Conservation (phyloP, 805 yeast species). For the Kluyveromyces wickerhamii region DNA sequence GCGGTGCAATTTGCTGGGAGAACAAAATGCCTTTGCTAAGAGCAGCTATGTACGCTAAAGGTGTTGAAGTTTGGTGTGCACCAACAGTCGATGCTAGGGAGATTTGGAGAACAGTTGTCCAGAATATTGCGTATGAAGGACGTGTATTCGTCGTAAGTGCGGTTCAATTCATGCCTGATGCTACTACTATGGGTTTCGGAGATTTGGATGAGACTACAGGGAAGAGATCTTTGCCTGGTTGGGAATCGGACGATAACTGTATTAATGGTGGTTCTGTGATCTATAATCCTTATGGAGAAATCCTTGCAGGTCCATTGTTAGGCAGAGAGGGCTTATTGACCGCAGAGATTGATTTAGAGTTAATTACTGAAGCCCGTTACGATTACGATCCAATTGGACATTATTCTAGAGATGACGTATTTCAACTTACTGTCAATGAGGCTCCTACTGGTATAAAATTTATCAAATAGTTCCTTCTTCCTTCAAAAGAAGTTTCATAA, state of each 20-base stretch:
- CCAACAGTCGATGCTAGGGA: conserved; percentile 40
- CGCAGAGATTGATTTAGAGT: conserved; percentile 35
- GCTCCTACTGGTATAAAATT: conserved; percentile 18
- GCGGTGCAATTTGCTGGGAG: conserved; percentile 44
- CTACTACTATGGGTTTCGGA: conserved; percentile 18
- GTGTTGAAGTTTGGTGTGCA: conserved; percentile 36
- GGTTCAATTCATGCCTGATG: conserved; percentile 33
- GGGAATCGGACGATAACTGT: conserved; percentile 25
- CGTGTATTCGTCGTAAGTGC: conserved; percentile 35
- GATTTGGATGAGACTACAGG: conserved; percentile 19
- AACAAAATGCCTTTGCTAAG: conserved; percentile 37
- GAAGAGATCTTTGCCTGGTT: conserved; percentile 20
- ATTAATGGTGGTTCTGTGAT: conserved; percentile 37
- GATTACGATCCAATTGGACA: conserved; percentile 39
- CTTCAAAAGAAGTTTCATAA: too few species aligned
- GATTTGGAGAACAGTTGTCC: conserved; percentile 37
- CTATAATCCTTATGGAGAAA: conserved; percentile 36
- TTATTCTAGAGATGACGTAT: conserved; percentile 37
- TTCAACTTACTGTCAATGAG: conserved; percentile 36
- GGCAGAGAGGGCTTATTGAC: conserved; percentile 35
- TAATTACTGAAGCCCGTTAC: conserved; percentile 33
- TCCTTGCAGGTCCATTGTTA: conserved; percentile 36
- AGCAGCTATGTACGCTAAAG: conserved; percentile 36
- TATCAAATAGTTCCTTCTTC: too few species aligned
- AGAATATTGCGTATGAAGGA: conserved; percentile 37